Evolutionary conservation across 441 rosid species (phyloP), one percentile per base, ranked within the genome.

Genomic region (Pelargonium citronellum): DNA sequence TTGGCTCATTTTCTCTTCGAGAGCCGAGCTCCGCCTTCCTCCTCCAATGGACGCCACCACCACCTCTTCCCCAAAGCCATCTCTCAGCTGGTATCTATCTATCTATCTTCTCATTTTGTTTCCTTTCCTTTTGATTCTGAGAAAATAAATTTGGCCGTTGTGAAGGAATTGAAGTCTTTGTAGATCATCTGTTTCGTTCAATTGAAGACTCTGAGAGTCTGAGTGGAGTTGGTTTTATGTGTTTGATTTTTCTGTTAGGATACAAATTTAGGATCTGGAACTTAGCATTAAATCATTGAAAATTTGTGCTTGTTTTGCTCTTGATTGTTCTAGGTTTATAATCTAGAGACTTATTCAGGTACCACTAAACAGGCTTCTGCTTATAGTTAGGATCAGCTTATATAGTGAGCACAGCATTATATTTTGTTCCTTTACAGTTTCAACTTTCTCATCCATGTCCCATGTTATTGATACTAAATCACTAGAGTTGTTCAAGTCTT

Each of bases 61-160:
- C 99, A 86, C 76, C 91, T 92, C 75, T 95, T 90, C 82, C 98
- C 99, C 22, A 95, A 95, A 80, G 79, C 98, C 80, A 90, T 95
- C 69, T 82, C 96, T 68, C 99, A 92, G 83, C 85, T 92, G 95
- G 97, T 95, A 86, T 17, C 69, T 20, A 1, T 64, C 17, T 67
- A 22, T 22, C 24, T 22, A 22, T 49, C 10, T 41, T 13, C 22
- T 6, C 27, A 7, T 10, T 1, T 22, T 1, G 1, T 22, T 22
- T 22, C 1, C 15, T 19, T 53, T 7, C 8, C 2, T 37, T 17
- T 69, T 37, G 20, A 64, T 66, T 24, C 5, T 13, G 53, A 19
- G 34, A 10, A 60, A 60, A 60, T 30, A 22, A 22, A 22, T 22
- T 30, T 3, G 37, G 37, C 4, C 3, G 3, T 2, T 30, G 37